Evolutionary conservation across 257 asterid genomes (phyloP).

Genomic region (Solanum okadae): DNA sequence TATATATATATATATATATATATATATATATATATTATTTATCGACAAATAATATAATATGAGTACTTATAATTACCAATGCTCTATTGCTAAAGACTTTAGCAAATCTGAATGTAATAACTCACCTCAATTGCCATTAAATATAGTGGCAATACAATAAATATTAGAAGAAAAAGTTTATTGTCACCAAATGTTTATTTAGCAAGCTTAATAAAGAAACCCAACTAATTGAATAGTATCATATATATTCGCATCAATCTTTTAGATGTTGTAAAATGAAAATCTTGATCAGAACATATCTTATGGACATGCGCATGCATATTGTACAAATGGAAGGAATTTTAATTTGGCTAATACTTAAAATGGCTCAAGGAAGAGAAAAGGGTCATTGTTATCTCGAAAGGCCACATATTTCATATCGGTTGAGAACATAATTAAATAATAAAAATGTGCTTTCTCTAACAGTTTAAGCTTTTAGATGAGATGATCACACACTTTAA

Average conservation of each 20-base stretch:
- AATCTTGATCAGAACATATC: background rate
- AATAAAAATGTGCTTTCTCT: too few relatives aligned
- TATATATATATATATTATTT: too few relatives aligned
- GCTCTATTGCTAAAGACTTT: background rate
- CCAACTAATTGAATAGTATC: background rate
- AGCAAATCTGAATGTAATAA: too few relatives aligned
- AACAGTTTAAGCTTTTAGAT: too few relatives aligned
- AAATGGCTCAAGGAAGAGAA: background rate
- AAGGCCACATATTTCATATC: background rate
- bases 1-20: too few relatives aligned
- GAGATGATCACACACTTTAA: too few relatives aligned
- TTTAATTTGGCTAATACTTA: background rate
- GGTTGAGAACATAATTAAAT: too few relatives aligned
- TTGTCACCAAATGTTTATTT: too few relatives aligned
- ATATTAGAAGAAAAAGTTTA: too few relatives aligned
- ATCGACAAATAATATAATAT: too few relatives aligned
- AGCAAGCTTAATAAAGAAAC: background rate
- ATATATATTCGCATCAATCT: background rate
- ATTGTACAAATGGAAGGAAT: background rate
- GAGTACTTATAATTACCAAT: background rate
- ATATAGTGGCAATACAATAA: too few relatives aligned
- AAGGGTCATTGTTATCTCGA: background rate
- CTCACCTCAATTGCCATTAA: background rate
- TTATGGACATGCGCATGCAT: background rate
- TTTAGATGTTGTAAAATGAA: background rate